A percentile compares a stretch with the other conserved stretches of the same genome.
phyloP scores from a whole-genome alignment of 805 yeast species.

The Wickerhamiella occidentalis region DNA sequence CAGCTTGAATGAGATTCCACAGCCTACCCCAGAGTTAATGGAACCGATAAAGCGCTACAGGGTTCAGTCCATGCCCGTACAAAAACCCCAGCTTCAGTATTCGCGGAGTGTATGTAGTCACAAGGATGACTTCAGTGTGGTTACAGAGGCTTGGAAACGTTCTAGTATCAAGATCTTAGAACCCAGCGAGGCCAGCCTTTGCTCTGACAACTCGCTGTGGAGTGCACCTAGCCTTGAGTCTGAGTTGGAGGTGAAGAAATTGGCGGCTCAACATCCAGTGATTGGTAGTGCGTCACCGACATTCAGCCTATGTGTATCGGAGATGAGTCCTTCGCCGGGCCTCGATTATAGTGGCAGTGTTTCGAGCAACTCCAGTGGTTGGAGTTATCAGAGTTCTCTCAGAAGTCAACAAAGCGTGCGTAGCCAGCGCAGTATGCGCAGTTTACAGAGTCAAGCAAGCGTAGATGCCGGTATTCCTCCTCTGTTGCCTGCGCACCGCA shows the following conservation, averaged over 20 bases:
- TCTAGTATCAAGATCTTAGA: constrained; percentile 3
- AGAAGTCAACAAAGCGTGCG: not conserved
- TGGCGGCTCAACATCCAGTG: not conserved
- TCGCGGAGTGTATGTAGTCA: not conserved
- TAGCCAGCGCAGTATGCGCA: not conserved
- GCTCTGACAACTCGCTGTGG: not conserved
- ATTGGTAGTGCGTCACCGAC: not conserved
- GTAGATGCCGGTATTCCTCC: constrained; percentile 13
- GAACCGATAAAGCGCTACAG: constrained; percentile 9
- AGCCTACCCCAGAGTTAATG: not conserved
- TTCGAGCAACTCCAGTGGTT: constrained; percentile 9
- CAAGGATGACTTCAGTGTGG: constrained; percentile 1
- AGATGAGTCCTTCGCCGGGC: constrained; percentile 3
- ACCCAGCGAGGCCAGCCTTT: constrained; percentile 6
- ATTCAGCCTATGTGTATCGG: constrained; percentile 5
- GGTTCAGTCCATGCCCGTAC: constrained; percentile 5
- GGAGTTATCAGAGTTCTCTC: not conserved
- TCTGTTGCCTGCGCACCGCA: constrained; percentile 12
- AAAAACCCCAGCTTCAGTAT: not conserved
- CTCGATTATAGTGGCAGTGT: constrained; percentile 8
- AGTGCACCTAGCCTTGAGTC: constrained; percentile 7
- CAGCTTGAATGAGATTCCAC: not conserved
- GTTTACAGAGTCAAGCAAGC: not conserved
- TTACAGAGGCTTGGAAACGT: constrained; percentile 5
- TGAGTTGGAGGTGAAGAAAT: not conserved